A percentile compares a stretch with the other conserved stretches of the same genome.
Evolutionary conservation across 805 yeast genomes (phyloP).

Genomic region (Kluyveromyces nonfermentans): DNA sequence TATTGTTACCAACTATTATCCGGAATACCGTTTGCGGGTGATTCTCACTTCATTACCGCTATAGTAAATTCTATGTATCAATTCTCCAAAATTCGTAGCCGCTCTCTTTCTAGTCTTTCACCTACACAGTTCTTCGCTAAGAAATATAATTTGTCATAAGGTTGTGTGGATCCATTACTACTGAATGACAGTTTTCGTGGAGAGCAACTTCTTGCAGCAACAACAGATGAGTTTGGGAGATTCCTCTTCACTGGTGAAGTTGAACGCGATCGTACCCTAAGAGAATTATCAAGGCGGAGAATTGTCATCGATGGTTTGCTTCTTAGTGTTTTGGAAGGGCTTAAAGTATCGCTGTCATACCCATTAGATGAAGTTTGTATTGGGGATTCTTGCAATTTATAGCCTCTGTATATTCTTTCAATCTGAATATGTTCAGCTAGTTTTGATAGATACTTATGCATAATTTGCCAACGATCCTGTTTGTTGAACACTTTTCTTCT

Average conservation of each 20-base stretch:
- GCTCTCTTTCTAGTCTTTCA: slow-evolving; percentile 1
- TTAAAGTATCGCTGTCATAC: slow-evolving; percentile 2
- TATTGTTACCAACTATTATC: no score
- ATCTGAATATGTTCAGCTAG: slow-evolving; percentile 57
- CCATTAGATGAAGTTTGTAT: slow-evolving; percentile 5
- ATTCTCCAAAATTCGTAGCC: neutral
- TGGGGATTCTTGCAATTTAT: slow-evolving; percentile 12
- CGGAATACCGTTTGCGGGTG: no score
- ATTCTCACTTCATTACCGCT: neutral
- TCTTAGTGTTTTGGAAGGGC: slow-evolving; percentile 15
- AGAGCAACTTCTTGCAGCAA: slow-evolving; percentile 1
- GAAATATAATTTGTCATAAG: neutral
- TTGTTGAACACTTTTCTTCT: slow-evolving; percentile 24
- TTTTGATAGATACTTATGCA: slow-evolving; percentile 38
- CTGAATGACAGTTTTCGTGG: neutral
- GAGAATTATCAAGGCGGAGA: slow-evolving; percentile 18
- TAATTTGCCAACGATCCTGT: slow-evolving; percentile 37
- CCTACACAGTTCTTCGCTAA: neutral
- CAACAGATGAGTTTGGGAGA: slow-evolving; percentile 1
- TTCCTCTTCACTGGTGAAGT: slow-evolving; percentile 7
- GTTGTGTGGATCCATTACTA: neutral
- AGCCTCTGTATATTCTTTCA: slow-evolving; percentile 50
- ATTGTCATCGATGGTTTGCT: slow-evolving; percentile 22
- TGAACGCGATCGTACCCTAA: slow-evolving; percentile 2
- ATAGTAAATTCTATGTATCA: neutral